Conservation (phyloP, 2,329 filamentous ascomycete genomes). For the Tolypocladium album region DNA sequence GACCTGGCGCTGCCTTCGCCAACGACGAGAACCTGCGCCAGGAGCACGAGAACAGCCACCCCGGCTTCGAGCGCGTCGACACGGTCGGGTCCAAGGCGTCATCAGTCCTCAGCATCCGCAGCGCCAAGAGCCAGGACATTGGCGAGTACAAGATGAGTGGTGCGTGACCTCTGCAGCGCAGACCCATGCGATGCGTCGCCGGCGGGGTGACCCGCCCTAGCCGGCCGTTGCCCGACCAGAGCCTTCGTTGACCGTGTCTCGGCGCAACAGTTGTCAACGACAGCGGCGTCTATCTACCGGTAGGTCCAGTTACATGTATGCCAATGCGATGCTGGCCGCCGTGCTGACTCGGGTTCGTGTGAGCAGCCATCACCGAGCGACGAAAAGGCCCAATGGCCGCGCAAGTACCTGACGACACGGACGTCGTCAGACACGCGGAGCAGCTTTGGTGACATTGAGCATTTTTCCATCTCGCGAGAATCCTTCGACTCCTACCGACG, state of each 20-base stretch:
- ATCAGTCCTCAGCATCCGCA: conserved; percentile 51
- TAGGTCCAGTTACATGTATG: conserved; percentile 30
- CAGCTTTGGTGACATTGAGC: conserved; percentile 73
- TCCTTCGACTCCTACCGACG: conserved; percentile 95
- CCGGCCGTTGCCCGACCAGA: conserved; percentile 12
- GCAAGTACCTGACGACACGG: conserved; percentile 39
- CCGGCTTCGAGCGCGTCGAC: conserved; percentile 50
- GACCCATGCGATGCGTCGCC: background rate
- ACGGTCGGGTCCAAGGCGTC: conserved; percentile 52
- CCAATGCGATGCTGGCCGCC: background rate
- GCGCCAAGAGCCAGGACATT: conserved; percentile 49
- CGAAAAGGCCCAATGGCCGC: conserved; percentile 70
- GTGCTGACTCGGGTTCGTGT: background rate
- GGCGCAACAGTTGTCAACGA: conserved; percentile 72
- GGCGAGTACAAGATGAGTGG: conserved; percentile 74
- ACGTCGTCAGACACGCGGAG: conserved; percentile 45
- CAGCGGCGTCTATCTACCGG: conserved; percentile 87
- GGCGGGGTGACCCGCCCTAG: background rate
- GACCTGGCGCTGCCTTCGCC: conserved; percentile 33
- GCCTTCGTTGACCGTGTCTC: conserved; percentile 11
- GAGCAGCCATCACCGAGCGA: conserved; percentile 75
- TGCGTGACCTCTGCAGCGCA: conserved; percentile 28
- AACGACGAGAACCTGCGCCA: conserved; percentile 43
- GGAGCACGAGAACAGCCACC: conserved; percentile 20
- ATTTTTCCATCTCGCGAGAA: conserved; percentile 89